Percentiles rank a stretch among this genome's conserved stretches.
These are phyloP conservation scores for Exserohilum turcica DNA, from an alignment of 2,329 filamentous ascomycete species.

Conservation along the genomic window DNA sequence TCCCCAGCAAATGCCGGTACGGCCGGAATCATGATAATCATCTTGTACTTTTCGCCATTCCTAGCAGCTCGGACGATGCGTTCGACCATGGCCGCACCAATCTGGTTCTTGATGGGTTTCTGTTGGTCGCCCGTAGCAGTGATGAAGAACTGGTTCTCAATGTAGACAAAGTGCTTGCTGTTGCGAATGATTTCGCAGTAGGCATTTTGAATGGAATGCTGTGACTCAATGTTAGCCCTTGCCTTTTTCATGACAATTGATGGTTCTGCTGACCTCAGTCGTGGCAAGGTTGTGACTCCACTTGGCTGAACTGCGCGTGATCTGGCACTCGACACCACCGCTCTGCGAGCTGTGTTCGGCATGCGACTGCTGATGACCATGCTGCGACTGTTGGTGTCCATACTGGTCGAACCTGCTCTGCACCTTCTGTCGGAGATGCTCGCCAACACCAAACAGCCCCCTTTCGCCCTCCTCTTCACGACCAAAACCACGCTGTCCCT, in stretches of 20 bases:
- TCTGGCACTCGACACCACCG: constrained; percentile 42
- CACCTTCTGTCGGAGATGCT: constrained; percentile 36
- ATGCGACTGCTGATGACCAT: constrained; percentile 34
- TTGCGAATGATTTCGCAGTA: constrained; percentile 74
- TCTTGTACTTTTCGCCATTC: constrained; percentile 69
- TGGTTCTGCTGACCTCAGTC: constrained; percentile 55
- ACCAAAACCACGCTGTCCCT: constrained; percentile 46
- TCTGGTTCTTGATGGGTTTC: constrained; percentile 74
- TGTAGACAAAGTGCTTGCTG: constrained; percentile 75
- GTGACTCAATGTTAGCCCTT: constrained; percentile 11
- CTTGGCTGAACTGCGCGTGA: constrained; percentile 51
- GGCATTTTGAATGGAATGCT: constrained; percentile 84
- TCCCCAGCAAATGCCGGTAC: constrained; percentile 85
- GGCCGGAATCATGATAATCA: constrained; percentile 78
- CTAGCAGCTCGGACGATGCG: constrained; percentile 73
- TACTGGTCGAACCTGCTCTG: constrained; percentile 31
- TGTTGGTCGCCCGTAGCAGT: constrained; percentile 76
- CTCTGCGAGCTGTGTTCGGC: constrained; percentile 38
- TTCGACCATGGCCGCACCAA: constrained; percentile 78
- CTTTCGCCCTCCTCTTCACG: constrained; percentile 39
- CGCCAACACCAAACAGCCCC: constrained; percentile 37
- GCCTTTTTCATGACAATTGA: neutral
- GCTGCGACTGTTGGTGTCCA: constrained; percentile 19
- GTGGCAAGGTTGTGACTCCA: constrained; percentile 63
- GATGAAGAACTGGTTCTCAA: constrained; percentile 89